Base-by-base conservation (phyloP, 2,329 filamentous ascomycete genomes). In the Colletotrichum tropicale region DNA sequence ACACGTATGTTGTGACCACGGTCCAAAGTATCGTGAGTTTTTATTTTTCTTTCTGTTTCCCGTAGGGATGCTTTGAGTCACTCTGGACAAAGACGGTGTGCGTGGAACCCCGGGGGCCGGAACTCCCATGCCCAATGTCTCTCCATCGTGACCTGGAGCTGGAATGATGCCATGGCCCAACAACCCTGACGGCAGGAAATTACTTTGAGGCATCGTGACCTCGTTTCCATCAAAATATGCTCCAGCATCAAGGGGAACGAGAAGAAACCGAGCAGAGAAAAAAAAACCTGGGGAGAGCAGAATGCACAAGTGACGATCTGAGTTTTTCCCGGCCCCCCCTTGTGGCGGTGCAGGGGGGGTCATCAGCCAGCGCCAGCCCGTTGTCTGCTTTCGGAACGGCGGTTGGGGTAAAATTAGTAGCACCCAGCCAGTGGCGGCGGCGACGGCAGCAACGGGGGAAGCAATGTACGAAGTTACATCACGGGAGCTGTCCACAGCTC, bases 161-260 rank as follows among this genome's bases (percentile, higher is more conserved):
- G 73, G 70, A 75, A 73, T 73, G 70, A 58, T 75, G 73, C 34
- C 65, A 75, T 75, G 48, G 24, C 18, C 43, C 16, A 61, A n/a
- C 30, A 71, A 73, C 73, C 64, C 56, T 64, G 64, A 68, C 16
- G 15, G 34, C 12, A 58, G 64, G 56, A 73, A 64, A 75, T 73
- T 69, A 48, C 7, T 62, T 26, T 24, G 62, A 62, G 56, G 64
- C 70, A 72, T 72, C 69, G 72, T 75, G 70, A 75, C 70, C 73
- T 72, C 62, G 32, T 64, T 38, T 34, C 36, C 56, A 61, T 12
- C 9, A n/a, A n/a, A 15, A 61, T 3, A 30, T n/a, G 34, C 24
- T 38, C 43, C 26, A 38, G 73, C 55, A 36, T 60, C 34, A 15
- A 26, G 55, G 32, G 48, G 26, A 52, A 52, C 21, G 16, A 52